phyloP scores from a whole-genome alignment of 129 eudicot genomes.

The Tagetes erecta region DNA sequence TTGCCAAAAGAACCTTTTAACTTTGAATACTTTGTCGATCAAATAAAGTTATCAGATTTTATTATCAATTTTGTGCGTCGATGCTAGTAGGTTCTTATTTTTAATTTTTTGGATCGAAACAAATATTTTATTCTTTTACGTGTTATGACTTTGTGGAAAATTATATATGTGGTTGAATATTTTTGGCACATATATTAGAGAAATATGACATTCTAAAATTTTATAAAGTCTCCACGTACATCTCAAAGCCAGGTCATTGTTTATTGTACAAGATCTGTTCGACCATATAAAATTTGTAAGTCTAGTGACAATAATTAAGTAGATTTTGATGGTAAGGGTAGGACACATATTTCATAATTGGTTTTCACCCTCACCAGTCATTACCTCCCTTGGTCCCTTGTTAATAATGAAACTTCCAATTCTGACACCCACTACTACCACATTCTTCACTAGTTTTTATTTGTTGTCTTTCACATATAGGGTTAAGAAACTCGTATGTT shows the following conservation, averaged over 20 bases:
- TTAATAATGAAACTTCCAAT: conserved; percentile 9
- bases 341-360: neutral
- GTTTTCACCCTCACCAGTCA: conserved; percentile 34
- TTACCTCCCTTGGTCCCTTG: conserved; percentile 18
- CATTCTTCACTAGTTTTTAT: conserved; percentile 3
- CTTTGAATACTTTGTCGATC: conserved; percentile 25
- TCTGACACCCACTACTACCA: conserved; percentile 14
- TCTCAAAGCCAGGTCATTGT: neutral
- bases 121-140: neutral
- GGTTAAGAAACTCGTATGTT: too few relatives aligned
- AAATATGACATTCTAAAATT: neutral
- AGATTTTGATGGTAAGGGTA: neutral
- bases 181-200: neutral
- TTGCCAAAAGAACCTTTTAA: conserved; percentile 33
- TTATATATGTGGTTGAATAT: conserved; percentile 21
- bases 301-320: neutral
- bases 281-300: neutral
- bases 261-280: neutral
- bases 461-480: neutral
- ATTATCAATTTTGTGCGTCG: conserved; percentile 5
- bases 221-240: neutral
- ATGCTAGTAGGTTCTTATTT: conserved; percentile 15
- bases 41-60: conserved; percentile 18
- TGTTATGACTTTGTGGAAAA: neutral
- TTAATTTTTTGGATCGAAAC: neutral